Evolutionary conservation across 1,284 basidiomycete genomes (phyloP).

Genomic region (Meripilus lineatus): DNA sequence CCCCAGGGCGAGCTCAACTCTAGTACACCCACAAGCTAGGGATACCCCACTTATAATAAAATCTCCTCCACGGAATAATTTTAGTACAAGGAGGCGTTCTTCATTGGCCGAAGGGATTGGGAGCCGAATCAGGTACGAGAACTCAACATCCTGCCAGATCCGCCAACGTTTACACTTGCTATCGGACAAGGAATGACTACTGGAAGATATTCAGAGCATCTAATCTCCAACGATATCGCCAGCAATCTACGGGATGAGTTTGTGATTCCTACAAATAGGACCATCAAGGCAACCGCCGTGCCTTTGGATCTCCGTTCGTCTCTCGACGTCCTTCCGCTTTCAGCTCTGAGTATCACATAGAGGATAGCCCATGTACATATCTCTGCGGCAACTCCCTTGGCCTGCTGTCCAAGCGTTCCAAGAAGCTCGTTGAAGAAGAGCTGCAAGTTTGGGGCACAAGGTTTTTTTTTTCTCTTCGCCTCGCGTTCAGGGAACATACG

Average conservation of each 20-base stretch:
- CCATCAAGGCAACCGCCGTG: slow-evolving; percentile 44
- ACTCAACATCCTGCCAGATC: no score
- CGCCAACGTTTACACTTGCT: no score
- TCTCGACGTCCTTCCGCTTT: slow-evolving; percentile 6
- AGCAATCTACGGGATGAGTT: slow-evolving; percentile 45
- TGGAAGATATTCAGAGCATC: no score
- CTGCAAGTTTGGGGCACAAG: slow-evolving; percentile 81
- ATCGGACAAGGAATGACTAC: no score
- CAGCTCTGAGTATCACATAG: slow-evolving; percentile 20
- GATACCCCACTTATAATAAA: no score
- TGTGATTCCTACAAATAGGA: slow-evolving; percentile 53
- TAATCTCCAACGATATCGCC: background rate
- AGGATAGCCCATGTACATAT: slow-evolving; percentile 67
- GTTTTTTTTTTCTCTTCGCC: no score
- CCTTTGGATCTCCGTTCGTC: slow-evolving; percentile 33
- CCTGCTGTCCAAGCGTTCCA: slow-evolving; percentile 71
- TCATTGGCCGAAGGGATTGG: no score
- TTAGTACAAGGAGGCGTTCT: no score
- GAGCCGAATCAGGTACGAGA: no score
- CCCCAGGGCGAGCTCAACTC: no score
- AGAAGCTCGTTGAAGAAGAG: slow-evolving; percentile 77
- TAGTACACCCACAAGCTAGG: no score
- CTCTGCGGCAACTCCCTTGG: slow-evolving; percentile 97
- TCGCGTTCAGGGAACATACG: slow-evolving; percentile 19
- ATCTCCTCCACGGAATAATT: no score